Evolutionary conservation across 352 stramenopile species (phyloP).

Genomic region (Phytophthora citrophthora): DNA sequence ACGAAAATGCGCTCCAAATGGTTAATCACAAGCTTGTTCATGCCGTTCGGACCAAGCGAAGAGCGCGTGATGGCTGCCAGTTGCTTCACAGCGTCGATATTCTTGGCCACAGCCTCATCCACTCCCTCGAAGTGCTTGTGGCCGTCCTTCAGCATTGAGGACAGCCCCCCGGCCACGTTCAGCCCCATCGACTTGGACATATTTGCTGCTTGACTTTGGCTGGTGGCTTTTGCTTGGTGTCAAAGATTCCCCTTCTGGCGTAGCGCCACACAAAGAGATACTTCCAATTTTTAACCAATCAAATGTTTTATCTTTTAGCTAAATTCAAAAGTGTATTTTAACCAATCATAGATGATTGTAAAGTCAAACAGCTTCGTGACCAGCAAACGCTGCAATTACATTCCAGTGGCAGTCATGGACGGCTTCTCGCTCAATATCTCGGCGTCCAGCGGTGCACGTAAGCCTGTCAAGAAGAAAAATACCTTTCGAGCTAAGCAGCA

Average conservation of each 20-base stretch:
- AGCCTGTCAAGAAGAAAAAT: conserved; percentile 73
- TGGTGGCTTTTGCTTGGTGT: conserved; percentile 32
- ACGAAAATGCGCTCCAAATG: conserved; percentile 99
- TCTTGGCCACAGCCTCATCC: conserved; percentile 97
- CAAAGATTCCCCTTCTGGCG: conserved; percentile 40
- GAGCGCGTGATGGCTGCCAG: conserved; percentile 97
- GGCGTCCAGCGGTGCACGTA: conserved; percentile 45
- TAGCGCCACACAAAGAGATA: conserved; percentile 34
- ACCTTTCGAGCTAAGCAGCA: conserved; percentile 82
- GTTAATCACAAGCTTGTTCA: conserved; percentile 99
- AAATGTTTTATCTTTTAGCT: conserved; percentile 6
- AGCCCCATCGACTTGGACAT: conserved; percentile 95
- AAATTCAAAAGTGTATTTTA: conserved; percentile 6
- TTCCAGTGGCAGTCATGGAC: conserved; percentile 38
- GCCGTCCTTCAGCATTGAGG: conserved; percentile 98
- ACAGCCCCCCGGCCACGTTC: conserved; percentile 96
- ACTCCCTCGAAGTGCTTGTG: conserved; percentile 96
- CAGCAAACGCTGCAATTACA: conserved; percentile 1
- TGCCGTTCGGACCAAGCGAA: conserved; percentile 98
- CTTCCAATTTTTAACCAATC: neutral
- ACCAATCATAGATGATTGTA: conserved; percentile 20
- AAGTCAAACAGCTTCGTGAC: conserved; percentile 4
- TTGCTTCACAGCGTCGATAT: conserved; percentile 99
- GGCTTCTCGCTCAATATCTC: conserved; percentile 87
- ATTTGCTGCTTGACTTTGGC: conserved; percentile 22